Evolutionary conservation across 257 asterid genomes (phyloP).

Genomic region (Solanum okadae): DNA sequence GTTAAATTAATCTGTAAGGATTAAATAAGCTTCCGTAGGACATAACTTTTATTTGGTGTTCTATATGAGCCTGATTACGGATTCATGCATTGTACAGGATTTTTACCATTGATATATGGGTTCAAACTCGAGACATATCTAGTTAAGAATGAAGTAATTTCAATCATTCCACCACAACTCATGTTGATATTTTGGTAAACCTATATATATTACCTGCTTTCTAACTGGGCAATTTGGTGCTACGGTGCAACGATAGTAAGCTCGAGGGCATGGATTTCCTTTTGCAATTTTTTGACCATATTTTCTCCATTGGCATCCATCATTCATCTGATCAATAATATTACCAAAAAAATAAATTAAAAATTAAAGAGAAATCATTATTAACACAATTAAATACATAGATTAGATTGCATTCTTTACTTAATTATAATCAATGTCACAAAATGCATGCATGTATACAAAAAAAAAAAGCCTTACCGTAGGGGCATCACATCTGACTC

Average conservation of each 20-base stretch:
- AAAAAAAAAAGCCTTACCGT: conserved; percentile 31
- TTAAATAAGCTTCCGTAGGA: background rate
- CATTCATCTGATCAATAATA: conserved; percentile 43
- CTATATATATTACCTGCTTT: conserved; percentile 14
- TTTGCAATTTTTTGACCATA: conserved; percentile 36
- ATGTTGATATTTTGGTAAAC: background rate
- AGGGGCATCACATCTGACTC: conserved; percentile 85
- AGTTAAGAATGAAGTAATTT: background rate
- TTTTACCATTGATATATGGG: background rate
- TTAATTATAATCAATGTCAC: background rate
- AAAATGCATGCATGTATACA: background rate
- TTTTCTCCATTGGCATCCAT: conserved; percentile 42
- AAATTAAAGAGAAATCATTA: background rate
- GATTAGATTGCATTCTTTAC: background rate
- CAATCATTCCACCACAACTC: background rate
- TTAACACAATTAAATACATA: background rate
- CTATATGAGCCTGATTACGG: background rate
- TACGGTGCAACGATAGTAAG: conserved; percentile 36
- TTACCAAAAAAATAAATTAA: background rate
- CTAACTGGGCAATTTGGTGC: conserved; percentile 26
- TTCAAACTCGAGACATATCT: background rate
- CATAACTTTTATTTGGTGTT: background rate
- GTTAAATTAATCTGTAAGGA: background rate
- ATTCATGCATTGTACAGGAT: background rate
- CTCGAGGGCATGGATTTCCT: conserved; percentile 35